phyloP scores from a whole-genome alignment of 78 protist genomes.

The Polysphondylium violaceum region DNA sequence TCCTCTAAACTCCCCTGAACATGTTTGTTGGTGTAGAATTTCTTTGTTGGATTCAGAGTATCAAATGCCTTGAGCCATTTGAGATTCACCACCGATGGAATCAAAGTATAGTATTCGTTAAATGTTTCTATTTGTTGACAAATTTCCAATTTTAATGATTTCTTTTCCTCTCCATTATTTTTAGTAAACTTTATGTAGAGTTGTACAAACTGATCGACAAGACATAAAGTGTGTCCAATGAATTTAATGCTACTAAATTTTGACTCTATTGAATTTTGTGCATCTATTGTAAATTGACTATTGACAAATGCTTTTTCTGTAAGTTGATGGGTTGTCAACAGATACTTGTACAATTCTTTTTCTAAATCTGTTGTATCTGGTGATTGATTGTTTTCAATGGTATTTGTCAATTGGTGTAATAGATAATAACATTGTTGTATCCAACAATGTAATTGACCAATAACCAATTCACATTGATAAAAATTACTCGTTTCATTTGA shows the following conservation, averaged over 20 bases:
- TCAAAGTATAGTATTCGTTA: constrained; percentile 8
- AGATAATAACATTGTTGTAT: neutral
- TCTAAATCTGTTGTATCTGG: neutral
- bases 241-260: constrained; percentile 16
- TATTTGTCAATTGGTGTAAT: neutral
- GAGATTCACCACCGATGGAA: neutral
- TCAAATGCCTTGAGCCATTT: neutral
- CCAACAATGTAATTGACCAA: constrained; percentile 1
- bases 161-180: constrained; percentile 10
- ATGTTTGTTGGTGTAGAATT: neutral
- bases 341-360: neutral
- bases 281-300: constrained; percentile 8
- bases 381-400: neutral
- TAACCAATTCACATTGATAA: constrained; percentile 9
- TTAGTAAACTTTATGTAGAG: neutral
- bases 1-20: neutral
- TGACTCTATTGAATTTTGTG: neutral
- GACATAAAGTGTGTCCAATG: neutral
- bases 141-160: neutral
- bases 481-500: constrained; percentile 1
- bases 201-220: neutral
- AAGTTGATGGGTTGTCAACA: neutral
- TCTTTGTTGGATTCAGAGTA: neutral
- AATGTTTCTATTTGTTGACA: constrained; percentile 11
- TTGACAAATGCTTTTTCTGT: constrained; percentile 16